Base-by-base conservation (phyloP, 2,329 filamentous ascomycete species). In the Conoideocrella luteorostrata region DNA sequence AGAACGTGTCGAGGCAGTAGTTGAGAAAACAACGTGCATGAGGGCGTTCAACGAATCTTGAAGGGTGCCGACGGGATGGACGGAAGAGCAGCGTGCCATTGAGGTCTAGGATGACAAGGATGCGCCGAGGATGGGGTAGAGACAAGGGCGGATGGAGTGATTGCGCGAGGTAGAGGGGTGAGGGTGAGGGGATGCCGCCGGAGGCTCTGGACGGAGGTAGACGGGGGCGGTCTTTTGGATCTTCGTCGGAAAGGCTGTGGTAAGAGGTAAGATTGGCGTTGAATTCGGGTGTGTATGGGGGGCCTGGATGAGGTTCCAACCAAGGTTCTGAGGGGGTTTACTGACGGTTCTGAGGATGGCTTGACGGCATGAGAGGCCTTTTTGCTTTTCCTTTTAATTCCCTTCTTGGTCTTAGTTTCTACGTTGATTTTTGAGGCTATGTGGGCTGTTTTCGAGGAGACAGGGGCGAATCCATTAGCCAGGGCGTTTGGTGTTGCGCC, bases 41-140 rank as follows among this genome's bases (percentile, higher is more conserved):
- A 0, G 86, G 86, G 1, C 93, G 84, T 50, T 74, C 66, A 34
- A 80, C 65, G 59, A 89, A 86, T 33, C 62, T 60, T 9, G 69
- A 73, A 6, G 66, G 64, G 2, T 56, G 58, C 21, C 59, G 60
- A 36, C 70, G 69, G 41, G 70, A 71, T 7, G 80, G 82, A 5
- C 93, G 84, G 65, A 78, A 74, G 28, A 97, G 75, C 1, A 98
- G 74, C 0, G 91, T 96, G 49, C 93, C 93, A 62, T 97, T 98
- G 29, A 98, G 77, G 65, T 98, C 93, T 49, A 97, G 78, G 37
- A 97, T 78, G 40, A 98, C 72, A 18, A 98, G 79, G 26, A 95
- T 74, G 13, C 75, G 77, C 32, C 78, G 78, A 1, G 82, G 75
- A 1, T 61, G 40, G 0, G 62, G 30, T 4, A 76, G 63, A 13